These are phyloP conservation scores for Hypoxylon intermedium DNA, from an alignment of 495 filamentous ascomycete genomes.

Conservation along the genomic window DNA sequence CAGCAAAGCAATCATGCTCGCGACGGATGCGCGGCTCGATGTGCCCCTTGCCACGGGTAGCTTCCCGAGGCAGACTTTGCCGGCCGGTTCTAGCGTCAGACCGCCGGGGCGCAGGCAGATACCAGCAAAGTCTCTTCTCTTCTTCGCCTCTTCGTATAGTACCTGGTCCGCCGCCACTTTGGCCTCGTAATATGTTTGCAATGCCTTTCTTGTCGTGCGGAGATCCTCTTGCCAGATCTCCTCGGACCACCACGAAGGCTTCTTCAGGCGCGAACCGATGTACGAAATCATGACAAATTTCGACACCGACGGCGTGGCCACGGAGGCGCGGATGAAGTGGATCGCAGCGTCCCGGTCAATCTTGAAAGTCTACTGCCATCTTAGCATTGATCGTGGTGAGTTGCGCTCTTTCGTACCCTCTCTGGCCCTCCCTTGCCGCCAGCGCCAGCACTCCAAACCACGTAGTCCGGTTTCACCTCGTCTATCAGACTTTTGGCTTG, in stretches of 20 bases:
- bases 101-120: constrained; percentile 73
- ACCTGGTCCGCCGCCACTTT: constrained; percentile 79
- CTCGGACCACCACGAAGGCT: constrained; percentile 73
- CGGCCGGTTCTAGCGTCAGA: constrained; percentile 66
- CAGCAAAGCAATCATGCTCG: constrained; percentile 69
- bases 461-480: constrained; percentile 67
- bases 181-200: constrained; percentile 73
- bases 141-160: constrained; percentile 63
- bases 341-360: constrained; percentile 74
- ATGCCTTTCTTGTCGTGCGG: constrained; percentile 58
- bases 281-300: constrained; percentile 81
- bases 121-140: constrained; percentile 59
- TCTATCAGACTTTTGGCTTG: constrained; percentile 70
- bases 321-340: constrained; percentile 72
- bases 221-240: constrained; percentile 60
- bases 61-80: constrained; percentile 71
- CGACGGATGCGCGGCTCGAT: constrained; percentile 73
- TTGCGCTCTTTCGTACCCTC: constrained; percentile 44
- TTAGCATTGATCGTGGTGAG: background rate
- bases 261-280: constrained; percentile 62
- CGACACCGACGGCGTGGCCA: constrained; percentile 62
- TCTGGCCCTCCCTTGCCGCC: constrained; percentile 76
- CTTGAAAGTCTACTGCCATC: constrained; percentile 42
- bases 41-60: constrained; percentile 57
- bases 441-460: constrained; percentile 82